Base-by-base conservation (phyloP, 164 flowering plant genomes). In the Pachysandra terminalis region DNA sequence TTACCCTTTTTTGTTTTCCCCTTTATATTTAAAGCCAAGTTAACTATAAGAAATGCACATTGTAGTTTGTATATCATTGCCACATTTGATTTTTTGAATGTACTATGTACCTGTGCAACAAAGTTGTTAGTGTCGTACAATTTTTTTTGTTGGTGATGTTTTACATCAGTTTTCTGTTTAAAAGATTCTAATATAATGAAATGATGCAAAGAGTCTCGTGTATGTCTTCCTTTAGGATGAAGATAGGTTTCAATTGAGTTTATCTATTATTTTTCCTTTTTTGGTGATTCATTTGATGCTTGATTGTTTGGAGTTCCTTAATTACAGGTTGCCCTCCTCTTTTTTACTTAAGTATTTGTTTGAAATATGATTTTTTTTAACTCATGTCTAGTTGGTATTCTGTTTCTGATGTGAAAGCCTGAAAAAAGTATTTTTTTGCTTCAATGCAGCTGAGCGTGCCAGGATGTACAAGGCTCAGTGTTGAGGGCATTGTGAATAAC, bases 401-500 rank as follows among this genome's bases (percentile, higher is more conserved):
- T 58, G 37, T 17, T 27, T 59, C 21, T 2, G 16, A 59, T 59
- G 21, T 53, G 54, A 58, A 22, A 19, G 17, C 5, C 59, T 69
- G 16, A n/a, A 61, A 48, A n/a, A 32, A 32, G 37, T 32, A 32
- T 3, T 32, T 32, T 32, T 32, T 32, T 3, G 7, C 3, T 32
- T 32, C 3, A 32, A 32, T 32, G 7, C 7, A 3, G 7, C 7
- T 3, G 37, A 32, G 7, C 7, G 37, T 32, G 7, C 37, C 37
- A 32, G 7, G 37, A 32, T 32, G 37, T 32, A 40, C 19, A n/a
- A 67, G 57, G 53, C 71, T 83, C 41, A 75, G 68, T 24, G 35
- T 74, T 56, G 84, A 81, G 3, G 77, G 74, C 23, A 53, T 83
- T 19, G 45, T 85, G 67, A n/a, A 12, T 10, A 75, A 63, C 59